Evolutionary conservation across 768 basidiomycete species (phyloP).

Genomic region (Amanita pallidorosea): DNA sequence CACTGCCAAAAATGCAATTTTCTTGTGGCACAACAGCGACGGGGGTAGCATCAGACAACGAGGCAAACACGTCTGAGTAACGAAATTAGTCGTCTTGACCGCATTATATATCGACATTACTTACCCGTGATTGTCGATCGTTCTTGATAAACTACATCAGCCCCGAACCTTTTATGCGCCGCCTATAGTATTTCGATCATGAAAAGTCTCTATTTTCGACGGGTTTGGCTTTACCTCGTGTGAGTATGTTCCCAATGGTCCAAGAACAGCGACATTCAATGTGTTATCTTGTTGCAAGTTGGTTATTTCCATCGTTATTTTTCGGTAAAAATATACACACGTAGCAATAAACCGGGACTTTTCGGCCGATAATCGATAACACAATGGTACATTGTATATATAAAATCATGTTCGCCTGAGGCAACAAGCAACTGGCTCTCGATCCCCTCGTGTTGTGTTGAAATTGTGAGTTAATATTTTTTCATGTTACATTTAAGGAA

Average conservation of each 20-base stretch:
- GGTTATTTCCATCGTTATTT: not conserved
- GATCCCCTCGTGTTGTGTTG: not conserved
- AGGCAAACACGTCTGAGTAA: constrained; percentile 46
- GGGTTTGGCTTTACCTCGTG: constrained; percentile 30
- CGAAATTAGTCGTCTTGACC: not conserved
- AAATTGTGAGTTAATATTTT: not conserved
- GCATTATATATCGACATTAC: not conserved
- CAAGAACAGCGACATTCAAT: constrained; percentile 42
- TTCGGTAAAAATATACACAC: too few species aligned
- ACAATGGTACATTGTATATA: not conserved
- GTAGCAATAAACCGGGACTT: too few species aligned
- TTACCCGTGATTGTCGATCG: constrained; percentile 24
- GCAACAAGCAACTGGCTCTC: not conserved
- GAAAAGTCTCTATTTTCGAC: not conserved
- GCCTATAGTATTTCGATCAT: constrained; percentile 18
- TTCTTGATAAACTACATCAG: constrained; percentile 21
- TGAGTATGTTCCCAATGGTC: constrained; percentile 63
- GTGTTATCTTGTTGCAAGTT: not conserved
- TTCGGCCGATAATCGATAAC: not conserved
- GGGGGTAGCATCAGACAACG: constrained; percentile 32
- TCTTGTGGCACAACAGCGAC: constrained; percentile 73
- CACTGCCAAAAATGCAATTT: constrained; percentile 65
- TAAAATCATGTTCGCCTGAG: too few species aligned
- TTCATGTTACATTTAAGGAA: not conserved
- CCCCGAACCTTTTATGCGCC: constrained; percentile 26